Evolutionary conservation across 306 rosid genomes (phyloP).

Genomic region (Prunus persica): Prunus_persica_NCBIv2 NC_034016.1:10934001-10934500

Average conservation of each 20-base stretch:
- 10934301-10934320: neutral
- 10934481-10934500: constrained; percentile 53
- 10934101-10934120: neutral
- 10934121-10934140: neutral
- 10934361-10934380: too few relatives aligned
- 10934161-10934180: neutral
- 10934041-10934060: neutral
- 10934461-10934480: constrained; percentile 22
- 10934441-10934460: neutral
- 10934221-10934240: neutral
- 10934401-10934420: neutral
- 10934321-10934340: neutral
- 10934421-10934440: neutral
- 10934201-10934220: neutral
- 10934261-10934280: neutral
- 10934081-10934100: neutral
- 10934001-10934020: neutral
- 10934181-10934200: neutral
- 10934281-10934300: neutral
- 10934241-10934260: neutral
- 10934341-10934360: too few relatives aligned
- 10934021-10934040: neutral
- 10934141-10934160: neutral
- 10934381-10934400: neutral
- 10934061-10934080: neutral